phyloP scores from a whole-genome alignment of 1,139 yeast species.

The Suhomyces terraborum region DNA sequence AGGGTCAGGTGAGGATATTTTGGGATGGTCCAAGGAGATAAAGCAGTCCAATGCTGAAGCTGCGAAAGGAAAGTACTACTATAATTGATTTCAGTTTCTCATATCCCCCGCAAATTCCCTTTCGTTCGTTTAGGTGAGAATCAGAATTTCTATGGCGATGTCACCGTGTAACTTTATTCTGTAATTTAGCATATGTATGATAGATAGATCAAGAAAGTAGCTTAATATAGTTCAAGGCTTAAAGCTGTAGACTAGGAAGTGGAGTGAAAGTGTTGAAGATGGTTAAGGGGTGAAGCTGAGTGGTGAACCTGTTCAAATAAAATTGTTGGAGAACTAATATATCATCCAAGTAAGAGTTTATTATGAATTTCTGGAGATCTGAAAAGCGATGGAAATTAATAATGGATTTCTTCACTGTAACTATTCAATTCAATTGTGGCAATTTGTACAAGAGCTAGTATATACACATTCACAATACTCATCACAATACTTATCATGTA shows the following conservation, averaged over 20 bases:
- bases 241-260: background rate
- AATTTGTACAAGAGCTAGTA: too few species aligned
- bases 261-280: too few species aligned
- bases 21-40: constrained; percentile 64
- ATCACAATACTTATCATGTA: too few species aligned
- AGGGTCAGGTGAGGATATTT: constrained; percentile 68
- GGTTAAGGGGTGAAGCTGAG: too few species aligned
- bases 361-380: too few species aligned
- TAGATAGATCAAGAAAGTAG: constrained; percentile 4
- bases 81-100: constrained; percentile 5
- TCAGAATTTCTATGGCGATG: background rate
- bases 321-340: too few species aligned
- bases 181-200: constrained; percentile 10
- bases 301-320: too few species aligned
- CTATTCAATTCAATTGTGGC: too few species aligned
- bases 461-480: too few species aligned
- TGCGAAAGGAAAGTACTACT: constrained; percentile 12
- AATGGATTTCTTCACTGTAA: too few species aligned
- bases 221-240: background rate
- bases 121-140: background rate
- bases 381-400: too few species aligned
- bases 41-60: constrained; percentile 4
- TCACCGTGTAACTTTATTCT: constrained; percentile 8
- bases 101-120: background rate
- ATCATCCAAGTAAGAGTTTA: too few species aligned